A percentile compares a stretch with the other conserved stretches of the same genome.
Conservation (phyloP, 345 rosid species). For the Sisymbrium altissimum region DNA sequence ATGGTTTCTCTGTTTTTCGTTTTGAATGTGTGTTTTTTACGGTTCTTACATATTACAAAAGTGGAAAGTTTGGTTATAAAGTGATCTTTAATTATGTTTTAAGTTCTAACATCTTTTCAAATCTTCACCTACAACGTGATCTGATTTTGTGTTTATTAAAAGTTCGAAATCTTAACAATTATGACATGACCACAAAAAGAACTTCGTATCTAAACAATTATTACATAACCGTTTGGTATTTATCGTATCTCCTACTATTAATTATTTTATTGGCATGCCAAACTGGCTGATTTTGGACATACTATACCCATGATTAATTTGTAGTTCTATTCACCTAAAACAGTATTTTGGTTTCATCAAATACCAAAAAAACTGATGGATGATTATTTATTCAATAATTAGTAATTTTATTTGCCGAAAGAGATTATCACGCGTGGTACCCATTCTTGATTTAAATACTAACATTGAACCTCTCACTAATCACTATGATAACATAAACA, state of each 20-base stretch:
- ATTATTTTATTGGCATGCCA: slow-evolving; percentile 11
- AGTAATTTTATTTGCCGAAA: slow-evolving; percentile 8
- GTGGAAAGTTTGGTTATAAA: not conserved
- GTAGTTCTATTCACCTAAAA: not conserved
- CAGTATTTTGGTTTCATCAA: slow-evolving; percentile 1
- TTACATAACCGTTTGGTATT: not conserved
- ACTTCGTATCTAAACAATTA: not conserved
- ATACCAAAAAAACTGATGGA: not conserved
- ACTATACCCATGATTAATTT: not conserved
- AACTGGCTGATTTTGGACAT: slow-evolving; percentile 19
- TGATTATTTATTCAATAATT: not conserved
- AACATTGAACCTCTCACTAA: not conserved
- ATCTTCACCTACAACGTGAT: not conserved
- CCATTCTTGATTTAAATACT: not conserved
- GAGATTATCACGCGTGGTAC: slow-evolving; percentile 27
- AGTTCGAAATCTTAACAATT: not conserved
- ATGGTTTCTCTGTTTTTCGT: not conserved
- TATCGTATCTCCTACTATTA: not conserved
- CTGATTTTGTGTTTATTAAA: not conserved
- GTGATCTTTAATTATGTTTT: not conserved
- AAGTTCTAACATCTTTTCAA: not conserved
- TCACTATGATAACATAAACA: not conserved
- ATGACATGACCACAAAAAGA: not conserved
- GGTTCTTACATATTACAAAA: not conserved
- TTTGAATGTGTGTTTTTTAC: not conserved